These are phyloP conservation scores for Candida verbasci DNA, from an alignment of 805 yeast genomes.

Conservation along the genomic window DNA sequence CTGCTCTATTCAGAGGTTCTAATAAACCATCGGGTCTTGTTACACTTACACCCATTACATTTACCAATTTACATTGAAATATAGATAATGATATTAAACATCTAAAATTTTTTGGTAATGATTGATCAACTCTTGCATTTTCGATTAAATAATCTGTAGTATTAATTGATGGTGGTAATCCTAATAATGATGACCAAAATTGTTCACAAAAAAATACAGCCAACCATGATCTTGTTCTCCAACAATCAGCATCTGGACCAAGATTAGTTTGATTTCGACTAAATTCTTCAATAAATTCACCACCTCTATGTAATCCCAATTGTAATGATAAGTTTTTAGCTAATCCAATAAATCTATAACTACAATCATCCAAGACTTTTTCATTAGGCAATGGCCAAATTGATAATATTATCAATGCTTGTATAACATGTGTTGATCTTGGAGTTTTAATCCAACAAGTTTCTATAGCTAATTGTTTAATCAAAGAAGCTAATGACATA, in stretches of 20 bases:
- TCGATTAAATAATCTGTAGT: conserved; percentile 77
- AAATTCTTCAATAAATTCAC: conserved; percentile 86
- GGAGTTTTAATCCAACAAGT: conserved; percentile 94
- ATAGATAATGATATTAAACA: conserved; percentile 69
- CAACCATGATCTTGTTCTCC: conserved; percentile 93
- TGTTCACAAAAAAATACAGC: conserved; percentile 86
- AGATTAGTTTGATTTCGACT: conserved; percentile 83
- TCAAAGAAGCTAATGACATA: conserved; percentile 66
- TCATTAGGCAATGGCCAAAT: conserved; percentile 93
- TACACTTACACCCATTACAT: conserved; percentile 83
- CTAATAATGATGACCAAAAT: conserved; percentile 83
- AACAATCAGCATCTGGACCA: conserved; percentile 81
- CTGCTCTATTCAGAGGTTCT: conserved; percentile 79
- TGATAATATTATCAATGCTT: conserved; percentile 77
- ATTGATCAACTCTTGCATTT: conserved; percentile 62
- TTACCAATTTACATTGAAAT: conserved; percentile 79
- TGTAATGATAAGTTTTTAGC: conserved; percentile 84
- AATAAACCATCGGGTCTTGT: conserved; percentile 84
- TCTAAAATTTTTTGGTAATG: conserved; percentile 66
- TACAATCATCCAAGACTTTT: conserved; percentile 86
- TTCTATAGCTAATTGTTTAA: conserved; percentile 83
- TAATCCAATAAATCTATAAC: conserved; percentile 81
- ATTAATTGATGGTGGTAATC: conserved; percentile 81
- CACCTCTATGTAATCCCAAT: conserved; percentile 80
- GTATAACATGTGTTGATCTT: conserved; percentile 88